These are phyloP conservation scores for Closterium sp. DNA, from an alignment of 139 green algal species.

Conservation along the genomic window DNA sequence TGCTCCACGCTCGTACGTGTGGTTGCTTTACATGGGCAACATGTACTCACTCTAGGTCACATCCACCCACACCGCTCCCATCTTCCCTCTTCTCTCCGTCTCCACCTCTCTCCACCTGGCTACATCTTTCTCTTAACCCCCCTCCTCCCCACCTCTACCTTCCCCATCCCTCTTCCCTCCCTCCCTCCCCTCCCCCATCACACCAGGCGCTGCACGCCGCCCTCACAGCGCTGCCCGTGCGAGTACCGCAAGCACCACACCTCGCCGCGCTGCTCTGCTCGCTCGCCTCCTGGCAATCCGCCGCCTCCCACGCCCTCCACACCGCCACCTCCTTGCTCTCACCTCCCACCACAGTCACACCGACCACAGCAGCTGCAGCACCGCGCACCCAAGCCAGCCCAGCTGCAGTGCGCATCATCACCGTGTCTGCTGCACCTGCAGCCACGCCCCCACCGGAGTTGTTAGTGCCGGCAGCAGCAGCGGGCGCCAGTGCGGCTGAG, in stretches of 20 bases:
- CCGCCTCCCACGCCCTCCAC: not conserved
- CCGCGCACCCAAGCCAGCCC: not conserved
- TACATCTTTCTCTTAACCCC: not conserved
- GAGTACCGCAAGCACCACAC: not conserved
- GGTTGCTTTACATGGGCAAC: too few relatives aligned
- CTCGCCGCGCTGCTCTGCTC: not conserved
- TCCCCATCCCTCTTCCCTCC: not conserved
- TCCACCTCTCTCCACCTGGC: not conserved
- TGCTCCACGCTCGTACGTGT: too few relatives aligned
- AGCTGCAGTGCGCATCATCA: not conserved
- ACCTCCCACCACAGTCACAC: not conserved
- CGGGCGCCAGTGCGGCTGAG: not conserved
- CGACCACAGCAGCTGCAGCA: not conserved
- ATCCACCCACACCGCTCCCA: not conserved
- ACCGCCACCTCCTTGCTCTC: not conserved
- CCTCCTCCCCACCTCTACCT: not conserved
- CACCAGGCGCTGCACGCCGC: not conserved
- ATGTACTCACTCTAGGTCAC: too few relatives aligned
- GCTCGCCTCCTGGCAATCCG: not conserved
- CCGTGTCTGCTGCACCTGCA: not conserved
- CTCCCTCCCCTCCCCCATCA: not conserved
- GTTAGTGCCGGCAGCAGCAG: not conserved
- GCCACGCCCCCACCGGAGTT: too few relatives aligned
- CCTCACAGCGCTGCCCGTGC: not conserved
- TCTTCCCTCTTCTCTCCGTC: not conserved